Conservation (phyloP, 2,329 filamentous ascomycete genomes). For the Talaromyces pinophilus region DNA sequence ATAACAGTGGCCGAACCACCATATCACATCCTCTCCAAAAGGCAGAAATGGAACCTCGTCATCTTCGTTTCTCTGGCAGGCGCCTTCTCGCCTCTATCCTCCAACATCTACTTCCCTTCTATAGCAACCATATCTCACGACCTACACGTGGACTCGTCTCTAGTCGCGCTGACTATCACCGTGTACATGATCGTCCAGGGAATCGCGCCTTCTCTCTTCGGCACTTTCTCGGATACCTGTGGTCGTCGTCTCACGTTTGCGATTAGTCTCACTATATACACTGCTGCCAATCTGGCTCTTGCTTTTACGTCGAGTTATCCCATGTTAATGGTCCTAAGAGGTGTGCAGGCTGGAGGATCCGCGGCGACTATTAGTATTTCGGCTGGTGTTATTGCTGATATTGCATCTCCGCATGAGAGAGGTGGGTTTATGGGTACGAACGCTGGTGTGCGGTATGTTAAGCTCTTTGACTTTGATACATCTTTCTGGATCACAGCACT, state of each 20-base stretch:
- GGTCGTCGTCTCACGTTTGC: constrained; percentile 37
- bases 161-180: constrained; percentile 36
- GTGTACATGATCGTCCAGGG: constrained; percentile 35
- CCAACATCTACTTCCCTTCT: constrained; percentile 40
- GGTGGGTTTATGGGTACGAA: constrained; percentile 36
- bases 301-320: constrained; percentile 35
- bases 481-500: neutral
- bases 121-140: constrained; percentile 29
- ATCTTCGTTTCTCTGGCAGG: constrained; percentile 43
- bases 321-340: constrained; percentile 34
- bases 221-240: constrained; percentile 34
- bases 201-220: constrained; percentile 35
- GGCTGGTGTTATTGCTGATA: constrained; percentile 37
- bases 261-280: constrained; percentile 33
- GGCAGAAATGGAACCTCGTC: constrained; percentile 42
- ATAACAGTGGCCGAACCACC: constrained; percentile 1
- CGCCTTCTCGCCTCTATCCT: constrained; percentile 48
- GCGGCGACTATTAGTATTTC: constrained; percentile 34
- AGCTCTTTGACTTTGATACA: neutral
- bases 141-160: constrained; percentile 27
- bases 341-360: constrained; percentile 34
- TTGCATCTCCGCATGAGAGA: constrained; percentile 34
- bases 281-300: constrained; percentile 36
- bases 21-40: constrained; percentile 18
- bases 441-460: constrained; percentile 25